Evolutionary conservation across 2,329 filamentous ascomycete species (phyloP).

Genomic region (Xylaria sp.): DNA sequence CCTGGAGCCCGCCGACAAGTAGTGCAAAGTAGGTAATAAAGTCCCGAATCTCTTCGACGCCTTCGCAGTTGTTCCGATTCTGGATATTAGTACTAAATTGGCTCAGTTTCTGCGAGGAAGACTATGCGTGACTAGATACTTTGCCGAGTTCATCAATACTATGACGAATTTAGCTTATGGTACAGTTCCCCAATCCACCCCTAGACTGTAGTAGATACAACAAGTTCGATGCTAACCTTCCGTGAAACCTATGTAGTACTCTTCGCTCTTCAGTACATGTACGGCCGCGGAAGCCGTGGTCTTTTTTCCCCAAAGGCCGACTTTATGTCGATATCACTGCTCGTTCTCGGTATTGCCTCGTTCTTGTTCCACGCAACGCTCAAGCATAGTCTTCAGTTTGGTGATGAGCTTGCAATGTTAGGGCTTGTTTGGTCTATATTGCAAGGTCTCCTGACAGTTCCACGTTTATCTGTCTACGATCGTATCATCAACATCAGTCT

Average conservation of each 20-base stretch:
- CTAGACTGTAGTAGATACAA: neutral
- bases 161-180: constrained; percentile 57
- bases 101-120: constrained; percentile 51
- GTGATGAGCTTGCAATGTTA: constrained; percentile 66
- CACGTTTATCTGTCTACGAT: constrained; percentile 46
- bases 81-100: neutral
- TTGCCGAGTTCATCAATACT: constrained; percentile 60
- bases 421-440: constrained; percentile 58
- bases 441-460: constrained; percentile 53
- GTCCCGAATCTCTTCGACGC: constrained; percentile 10
- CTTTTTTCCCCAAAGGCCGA: constrained; percentile 44
- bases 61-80: neutral
- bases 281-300: constrained; percentile 40
- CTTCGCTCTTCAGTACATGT: constrained; percentile 48
- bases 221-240: neutral
- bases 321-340: constrained; percentile 49
- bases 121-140: constrained; percentile 58
- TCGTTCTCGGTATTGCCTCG: constrained; percentile 50
- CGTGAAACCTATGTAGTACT: constrained; percentile 43
- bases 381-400: constrained; percentile 50
- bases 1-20: constrained; percentile 49
- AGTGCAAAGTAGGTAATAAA: constrained; percentile 49
- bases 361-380: constrained; percentile 53
- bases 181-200: constrained; percentile 35
- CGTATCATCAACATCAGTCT: constrained; percentile 46